phyloP scores from a whole-genome alignment of 2,329 filamentous ascomycete genomes.

The Cyclaneusma minus region DNA sequence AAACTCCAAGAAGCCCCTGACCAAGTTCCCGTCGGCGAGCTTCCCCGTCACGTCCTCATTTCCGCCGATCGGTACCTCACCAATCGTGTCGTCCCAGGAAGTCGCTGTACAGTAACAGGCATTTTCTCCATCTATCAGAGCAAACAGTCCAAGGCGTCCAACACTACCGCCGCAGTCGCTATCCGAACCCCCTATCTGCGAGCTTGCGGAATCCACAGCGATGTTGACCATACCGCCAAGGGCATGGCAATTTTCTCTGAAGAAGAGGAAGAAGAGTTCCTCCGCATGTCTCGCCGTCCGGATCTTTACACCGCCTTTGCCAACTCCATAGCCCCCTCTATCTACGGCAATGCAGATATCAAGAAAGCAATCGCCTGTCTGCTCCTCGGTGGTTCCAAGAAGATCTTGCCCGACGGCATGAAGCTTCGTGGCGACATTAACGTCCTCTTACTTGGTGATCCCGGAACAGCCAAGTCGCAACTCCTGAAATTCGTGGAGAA shows the following conservation, averaged over 20 bases:
- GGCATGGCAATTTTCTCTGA: constrained; percentile 75
- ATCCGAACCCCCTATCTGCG: constrained; percentile 91
- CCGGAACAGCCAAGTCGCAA: constrained; percentile 96
- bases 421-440: constrained; percentile 96
- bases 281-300: constrained; percentile 75
- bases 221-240: constrained; percentile 78
- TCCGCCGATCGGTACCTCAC: constrained; percentile 94
- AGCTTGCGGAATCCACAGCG: constrained; percentile 81
- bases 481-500: constrained; percentile 95
- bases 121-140: constrained; percentile 97
- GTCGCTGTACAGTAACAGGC: constrained; percentile 87
- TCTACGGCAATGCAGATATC: constrained; percentile 91
- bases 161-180: constrained; percentile 66
- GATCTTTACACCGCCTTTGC: constrained; percentile 89
- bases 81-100: constrained; percentile 89
- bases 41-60: constrained; percentile 86
- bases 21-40: constrained; percentile 90
- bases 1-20: constrained; percentile 97
- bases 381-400: constrained; percentile 88
- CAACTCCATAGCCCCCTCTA: constrained; percentile 88
- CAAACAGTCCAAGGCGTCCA: constrained; percentile 68
- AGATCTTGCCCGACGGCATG: constrained; percentile 95
- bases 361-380: constrained; percentile 95
- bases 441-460: constrained; percentile 88
- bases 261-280: constrained; percentile 93